Evolutionary conservation across 2,329 filamentous ascomycete genomes (phyloP), one percentile per base, ranked within the genome.

Genomic region (Fragosphaeria purpurea): DNA sequence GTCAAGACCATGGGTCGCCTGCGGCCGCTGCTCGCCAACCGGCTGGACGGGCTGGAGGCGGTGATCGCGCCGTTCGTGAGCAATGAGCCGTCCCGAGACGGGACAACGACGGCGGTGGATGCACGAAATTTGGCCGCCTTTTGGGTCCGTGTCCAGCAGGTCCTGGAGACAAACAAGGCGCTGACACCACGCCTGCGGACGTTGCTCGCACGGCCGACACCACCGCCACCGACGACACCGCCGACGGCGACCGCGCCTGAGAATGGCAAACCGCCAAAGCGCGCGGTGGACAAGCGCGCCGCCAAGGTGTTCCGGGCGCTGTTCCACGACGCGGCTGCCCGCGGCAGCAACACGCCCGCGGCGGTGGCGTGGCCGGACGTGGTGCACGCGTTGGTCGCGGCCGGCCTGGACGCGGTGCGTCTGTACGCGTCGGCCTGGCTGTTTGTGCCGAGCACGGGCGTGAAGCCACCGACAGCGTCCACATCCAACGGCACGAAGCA

Each of bases 391-490:
- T 37, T 53, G 30, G 39, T 37, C 11, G 35, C 38, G 6, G 48
- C 48, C 2, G 48, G 48, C 2, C 50, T 56, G 30, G n/a, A 41
- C 3, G 50, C 50, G 3, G 30, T 41, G 38, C 50, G 50, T 22
- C 45, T 56, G 45, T 53, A 56, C 33, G 52, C 43, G 4, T 56
- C 54, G 6, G 51, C 52, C 3, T 56, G 54, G 54, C 48, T 56
- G 31, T 56, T 56, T 43, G 47, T 50, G 30, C 52, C 48, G 56
- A 63, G 33, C 54, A 51, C 38, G 60, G 59, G 39, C 13, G 46
- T 46, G 35, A 44, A 33, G 37, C 32, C 35, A 7, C 35, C 7
- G 7, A 37, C 35, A 37, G 35, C 7, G 7, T 37, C 22, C 22
- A 22, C 22, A 22, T 22, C 22, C 22, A 22, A 22, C 22, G 22